These are phyloP conservation scores for Omphalotus olearius DNA, from an alignment of 1,284 basidiomycete genomes.

Conservation along the genomic window DNA sequence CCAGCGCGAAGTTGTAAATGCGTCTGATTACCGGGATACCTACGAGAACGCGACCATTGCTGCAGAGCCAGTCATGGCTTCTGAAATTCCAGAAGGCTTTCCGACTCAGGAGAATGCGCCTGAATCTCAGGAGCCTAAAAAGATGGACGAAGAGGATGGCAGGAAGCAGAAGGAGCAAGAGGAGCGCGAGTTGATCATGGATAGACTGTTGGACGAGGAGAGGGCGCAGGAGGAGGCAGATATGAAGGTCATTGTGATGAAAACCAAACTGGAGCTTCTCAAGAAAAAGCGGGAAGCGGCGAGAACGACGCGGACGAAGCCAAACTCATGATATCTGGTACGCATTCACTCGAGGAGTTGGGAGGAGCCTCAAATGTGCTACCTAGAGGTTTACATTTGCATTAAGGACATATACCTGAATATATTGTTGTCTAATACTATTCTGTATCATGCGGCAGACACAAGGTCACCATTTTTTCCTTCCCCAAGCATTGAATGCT, in stretches of 20 bases:
- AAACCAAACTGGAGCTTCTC: slow-evolving; percentile 58
- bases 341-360: background rate
- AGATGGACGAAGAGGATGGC: slow-evolving; percentile 41
- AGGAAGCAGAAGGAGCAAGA: slow-evolving; percentile 56
- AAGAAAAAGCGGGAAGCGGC: slow-evolving; percentile 50
- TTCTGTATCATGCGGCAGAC: no score
- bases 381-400: background rate
- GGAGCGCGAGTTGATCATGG: slow-evolving; percentile 78
- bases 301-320: slow-evolving; percentile 18
- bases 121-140: slow-evolving; percentile 24
- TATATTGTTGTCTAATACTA: no score
- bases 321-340: background rate
- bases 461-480: slow-evolving; percentile 27
- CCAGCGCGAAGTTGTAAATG: slow-evolving; percentile 53
- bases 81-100: slow-evolving; percentile 49
- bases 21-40: slow-evolving; percentile 38
- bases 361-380: background rate
- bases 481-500: slow-evolving; percentile 50
- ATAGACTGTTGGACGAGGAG: slow-evolving; percentile 75
- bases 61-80: slow-evolving; percentile 59
- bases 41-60: slow-evolving; percentile 68
- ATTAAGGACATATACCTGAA: no score
- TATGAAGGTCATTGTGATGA: slow-evolving; percentile 62
- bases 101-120: slow-evolving; percentile 29
- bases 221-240: slow-evolving; percentile 81